These are phyloP conservation scores for Terana coerulea DNA, from an alignment of 768 basidiomycete genomes.

Conservation along the genomic window DNA sequence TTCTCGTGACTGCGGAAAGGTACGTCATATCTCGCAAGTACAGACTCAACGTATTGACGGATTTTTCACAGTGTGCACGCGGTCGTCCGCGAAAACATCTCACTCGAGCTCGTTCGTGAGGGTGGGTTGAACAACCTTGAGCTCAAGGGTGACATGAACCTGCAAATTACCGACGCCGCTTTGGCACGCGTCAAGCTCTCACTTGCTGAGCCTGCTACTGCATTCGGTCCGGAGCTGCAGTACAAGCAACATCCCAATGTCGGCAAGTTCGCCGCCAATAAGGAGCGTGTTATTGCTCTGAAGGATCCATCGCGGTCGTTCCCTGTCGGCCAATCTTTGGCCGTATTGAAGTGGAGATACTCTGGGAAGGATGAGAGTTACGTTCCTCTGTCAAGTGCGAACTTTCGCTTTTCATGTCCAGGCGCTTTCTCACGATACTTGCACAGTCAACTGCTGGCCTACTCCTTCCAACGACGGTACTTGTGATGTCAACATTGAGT, in stretches of 20 bases:
- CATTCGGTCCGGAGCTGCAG: constrained; percentile 70
- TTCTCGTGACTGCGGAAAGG: constrained; percentile 77
- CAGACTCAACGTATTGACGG: too few species aligned
- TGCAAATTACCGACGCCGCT: constrained; percentile 77
- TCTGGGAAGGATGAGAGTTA: constrained; percentile 87
- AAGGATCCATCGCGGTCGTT: constrained; percentile 82
- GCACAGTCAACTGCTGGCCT: constrained; percentile 93
- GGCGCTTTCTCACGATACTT: background rate
- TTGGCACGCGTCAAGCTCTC: constrained; percentile 66
- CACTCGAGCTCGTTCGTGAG: constrained; percentile 79
- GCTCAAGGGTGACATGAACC: constrained; percentile 92
- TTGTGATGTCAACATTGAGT: constrained; percentile 94
- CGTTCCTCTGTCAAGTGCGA: constrained; percentile 87
- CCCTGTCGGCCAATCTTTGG: constrained; percentile 82
- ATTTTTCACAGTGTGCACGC: constrained; percentile 73
- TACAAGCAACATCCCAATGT: constrained; percentile 98
- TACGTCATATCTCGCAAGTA: constrained; percentile 23
- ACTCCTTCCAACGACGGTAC: constrained; percentile 89
- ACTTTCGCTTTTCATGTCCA: background rate
- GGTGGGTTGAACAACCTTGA: constrained; percentile 90
- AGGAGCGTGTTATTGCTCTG: constrained; percentile 67
- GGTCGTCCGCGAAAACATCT: constrained; percentile 78
- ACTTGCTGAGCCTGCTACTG: constrained; percentile 51
- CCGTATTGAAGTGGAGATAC: constrained; percentile 92
- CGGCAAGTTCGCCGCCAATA: constrained; percentile 72